These are phyloP conservation scores for Hymenotorrendiella dingleyae DNA, from an alignment of 2,329 filamentous ascomycete species.

Conservation along the genomic window DNA sequence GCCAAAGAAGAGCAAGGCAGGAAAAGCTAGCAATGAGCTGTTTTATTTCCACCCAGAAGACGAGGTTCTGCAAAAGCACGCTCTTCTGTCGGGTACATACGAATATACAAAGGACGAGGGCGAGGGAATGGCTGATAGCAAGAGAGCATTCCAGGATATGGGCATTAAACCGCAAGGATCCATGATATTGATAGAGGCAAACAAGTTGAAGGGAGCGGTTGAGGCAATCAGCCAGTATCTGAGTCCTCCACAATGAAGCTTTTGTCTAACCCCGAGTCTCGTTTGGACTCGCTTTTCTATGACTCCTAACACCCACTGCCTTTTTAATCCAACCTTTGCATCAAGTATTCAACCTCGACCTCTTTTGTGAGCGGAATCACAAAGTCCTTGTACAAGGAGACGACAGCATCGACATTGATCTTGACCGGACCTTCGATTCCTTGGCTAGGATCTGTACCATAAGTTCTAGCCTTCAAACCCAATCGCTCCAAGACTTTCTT, in stretches of 20 bases:
- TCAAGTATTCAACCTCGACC: conserved; percentile 95
- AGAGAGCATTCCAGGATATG: conserved; percentile 88
- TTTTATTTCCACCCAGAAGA: conserved; percentile 98
- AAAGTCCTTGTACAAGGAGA: conserved; percentile 83
- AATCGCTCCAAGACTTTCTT: conserved; percentile 84
- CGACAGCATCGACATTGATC: conserved; percentile 88
- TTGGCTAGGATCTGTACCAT: conserved; percentile 80
- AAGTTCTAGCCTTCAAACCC: conserved; percentile 83
- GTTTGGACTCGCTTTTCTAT: no score
- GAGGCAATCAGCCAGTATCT: conserved; percentile 73
- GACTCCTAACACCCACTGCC: neutral
- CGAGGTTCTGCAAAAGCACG: conserved; percentile 76
- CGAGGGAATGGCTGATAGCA: conserved; percentile 80
- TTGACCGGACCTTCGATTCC: conserved; percentile 58
- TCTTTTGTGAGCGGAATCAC: conserved; percentile 98
- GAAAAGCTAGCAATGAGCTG: conserved; percentile 52
- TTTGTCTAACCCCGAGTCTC: conserved; percentile 1
- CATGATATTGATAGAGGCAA: conserved; percentile 79
- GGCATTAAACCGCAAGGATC: conserved; percentile 80
- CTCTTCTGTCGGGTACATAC: conserved; percentile 63
- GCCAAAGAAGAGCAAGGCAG: conserved; percentile 62
- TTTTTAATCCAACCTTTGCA: conserved; percentile 69
- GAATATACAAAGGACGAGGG: conserved; percentile 73
- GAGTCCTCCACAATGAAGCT: conserved; percentile 41
- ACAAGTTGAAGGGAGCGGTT: conserved; percentile 69